Evolutionary conservation across 1,284 basidiomycete species (phyloP), one percentile per base, ranked within the genome.

Genomic region (Fomitopsis schrenkii): DNA sequence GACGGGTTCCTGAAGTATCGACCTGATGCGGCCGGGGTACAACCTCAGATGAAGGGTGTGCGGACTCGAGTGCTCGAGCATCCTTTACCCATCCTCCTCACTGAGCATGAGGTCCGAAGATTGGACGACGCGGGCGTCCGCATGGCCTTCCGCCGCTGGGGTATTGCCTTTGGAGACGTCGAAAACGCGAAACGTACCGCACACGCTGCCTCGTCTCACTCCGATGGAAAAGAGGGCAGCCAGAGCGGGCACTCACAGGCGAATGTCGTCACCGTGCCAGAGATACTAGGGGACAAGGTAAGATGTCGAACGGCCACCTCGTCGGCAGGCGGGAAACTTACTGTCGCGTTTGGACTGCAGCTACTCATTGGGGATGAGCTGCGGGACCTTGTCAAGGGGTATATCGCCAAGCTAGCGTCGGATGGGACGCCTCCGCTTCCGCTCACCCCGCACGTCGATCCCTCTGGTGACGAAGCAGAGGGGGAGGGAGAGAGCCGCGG

Each of bases 221-320:
- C 45, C 55, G 45, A 66, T 63, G 52, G 10, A 36, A 22, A 26
- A 22, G n/a, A 15, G 12, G 19, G 26, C 19, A 26, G 28, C 53
- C 71, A 68, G 60, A 60, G 59, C 55, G 78, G 72, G 45, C 90
- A 88, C 72, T 72, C 74, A 5, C 89, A 91, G 71, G 78, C 90
- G 55, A 72, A 79, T 36, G 83, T 91, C 17, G 70, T 72, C 38
- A 74, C 76, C 61, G 76, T 92, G 52, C 91, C 90, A 40, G 82
- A 85, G 58, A 75, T 91, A 22, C 80, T 91, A 26, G 77, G 80
- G 60, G 83, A 90, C 67, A 93, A 92, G 82, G 91, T 88, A 67
- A 50, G n/a, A 15, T 50, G 22, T 48, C 8, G 8, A 45, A n/a
- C 22, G 59, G 74, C 17, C 5, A 36, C 40, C 22, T 28, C 54